phyloP scores from a whole-genome alignment of 345 rosid genomes.

The Arabis alpina region DNA sequence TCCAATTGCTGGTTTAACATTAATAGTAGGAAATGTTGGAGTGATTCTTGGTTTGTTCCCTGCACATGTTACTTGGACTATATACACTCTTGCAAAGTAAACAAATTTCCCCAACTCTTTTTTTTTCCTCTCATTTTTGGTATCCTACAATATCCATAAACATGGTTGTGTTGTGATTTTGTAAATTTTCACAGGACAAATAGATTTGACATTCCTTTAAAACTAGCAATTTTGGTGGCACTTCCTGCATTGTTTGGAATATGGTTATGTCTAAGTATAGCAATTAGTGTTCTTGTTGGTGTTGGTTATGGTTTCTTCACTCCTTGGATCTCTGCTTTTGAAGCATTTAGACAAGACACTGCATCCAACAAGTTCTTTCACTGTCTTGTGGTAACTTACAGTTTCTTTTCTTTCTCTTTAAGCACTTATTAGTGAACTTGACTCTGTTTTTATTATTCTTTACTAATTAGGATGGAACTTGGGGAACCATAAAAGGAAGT shows the following conservation, averaged over 20 bases:
- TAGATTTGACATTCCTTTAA: conserved; percentile 63
- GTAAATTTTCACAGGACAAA: conserved; percentile 52
- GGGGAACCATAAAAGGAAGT: conserved; percentile 81
- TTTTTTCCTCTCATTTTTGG: background rate
- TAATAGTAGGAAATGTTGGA: conserved; percentile 68
- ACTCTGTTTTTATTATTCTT: conserved; percentile 20
- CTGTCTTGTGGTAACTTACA: conserved; percentile 57
- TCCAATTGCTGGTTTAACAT: conserved; percentile 70
- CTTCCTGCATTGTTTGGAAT: conserved; percentile 71
- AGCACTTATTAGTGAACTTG: conserved; percentile 6
- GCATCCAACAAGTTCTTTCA: conserved; percentile 66
- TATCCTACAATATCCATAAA: background rate
- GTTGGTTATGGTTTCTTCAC: conserved; percentile 84
- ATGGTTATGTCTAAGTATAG: conserved; percentile 76
- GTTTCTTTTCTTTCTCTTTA: background rate
- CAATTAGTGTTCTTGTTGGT: conserved; percentile 65
- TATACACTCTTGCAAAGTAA: conserved; percentile 67
- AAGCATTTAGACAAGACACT: conserved; percentile 73
- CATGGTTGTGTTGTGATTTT: background rate
- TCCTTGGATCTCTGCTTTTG: conserved; percentile 84
- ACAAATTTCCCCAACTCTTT: background rate
- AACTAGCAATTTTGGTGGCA: conserved; percentile 60
- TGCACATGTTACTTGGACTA: conserved; percentile 72
- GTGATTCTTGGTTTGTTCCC: conserved; percentile 75
- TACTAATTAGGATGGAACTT: conserved; percentile 74